Evolutionary conservation across 768 basidiomycete species (phyloP).

Genomic region (Boletus bicolor): DNA sequence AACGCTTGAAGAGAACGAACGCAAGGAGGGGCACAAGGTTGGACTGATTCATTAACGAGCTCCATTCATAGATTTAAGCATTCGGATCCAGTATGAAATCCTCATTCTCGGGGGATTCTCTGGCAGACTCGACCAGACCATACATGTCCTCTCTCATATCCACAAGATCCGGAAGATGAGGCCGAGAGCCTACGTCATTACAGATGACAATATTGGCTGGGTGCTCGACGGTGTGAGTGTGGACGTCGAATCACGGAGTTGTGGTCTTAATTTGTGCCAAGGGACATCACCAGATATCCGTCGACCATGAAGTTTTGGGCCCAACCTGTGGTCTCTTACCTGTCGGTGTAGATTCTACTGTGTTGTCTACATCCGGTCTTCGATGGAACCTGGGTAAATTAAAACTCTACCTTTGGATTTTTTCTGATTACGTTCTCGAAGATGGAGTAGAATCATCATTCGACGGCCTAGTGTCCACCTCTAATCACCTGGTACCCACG

Average conservation of each 20-base stretch:
- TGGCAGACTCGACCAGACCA: slow-evolving; percentile 91
- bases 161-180: slow-evolving; percentile 70
- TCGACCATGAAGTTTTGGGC: slow-evolving; percentile 74
- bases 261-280: slow-evolving; percentile 28
- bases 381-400: slow-evolving; percentile 83
- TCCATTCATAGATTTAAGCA: background rate
- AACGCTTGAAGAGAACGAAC: slow-evolving; percentile 59
- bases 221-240: slow-evolving; percentile 68
- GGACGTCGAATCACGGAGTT: background rate
- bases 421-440: slow-evolving; percentile 27
- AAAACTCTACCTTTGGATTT: background rate
- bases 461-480: slow-evolving; percentile 84
- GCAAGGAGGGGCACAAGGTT: slow-evolving; percentile 38
- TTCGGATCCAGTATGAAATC: slow-evolving; percentile 52
- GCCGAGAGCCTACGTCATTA: slow-evolving; percentile 66
- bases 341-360: slow-evolving; percentile 73
- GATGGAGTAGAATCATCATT: slow-evolving; percentile 71
- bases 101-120: slow-evolving; percentile 85
- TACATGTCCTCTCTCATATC: slow-evolving; percentile 82
- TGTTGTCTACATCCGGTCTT: slow-evolving; percentile 79
- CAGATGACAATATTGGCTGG: slow-evolving; percentile 93
- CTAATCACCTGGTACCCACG: slow-evolving; percentile 80
- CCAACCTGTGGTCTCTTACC: slow-evolving; percentile 95
- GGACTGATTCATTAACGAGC: background rate
- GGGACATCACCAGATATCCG: slow-evolving; percentile 79